These are phyloP conservation scores for Suillus decipiens DNA, from an alignment of 768 basidiomycete species.

Conservation along the genomic window DNA sequence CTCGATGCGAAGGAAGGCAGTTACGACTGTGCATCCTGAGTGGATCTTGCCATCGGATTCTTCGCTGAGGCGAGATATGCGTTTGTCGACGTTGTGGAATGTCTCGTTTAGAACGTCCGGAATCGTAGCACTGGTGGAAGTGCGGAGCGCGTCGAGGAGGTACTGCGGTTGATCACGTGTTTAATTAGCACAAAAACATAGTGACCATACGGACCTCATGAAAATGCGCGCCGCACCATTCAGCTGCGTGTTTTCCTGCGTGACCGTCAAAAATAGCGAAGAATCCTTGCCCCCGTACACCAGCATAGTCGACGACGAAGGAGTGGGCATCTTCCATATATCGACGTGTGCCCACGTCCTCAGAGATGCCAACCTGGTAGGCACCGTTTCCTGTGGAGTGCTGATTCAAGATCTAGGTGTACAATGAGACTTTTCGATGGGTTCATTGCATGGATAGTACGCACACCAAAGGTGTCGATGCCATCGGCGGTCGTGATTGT, in stretches of 20 bases:
- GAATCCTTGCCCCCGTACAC: slow-evolving; percentile 92
- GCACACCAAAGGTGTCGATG: slow-evolving; percentile 75
- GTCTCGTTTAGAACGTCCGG: slow-evolving; percentile 92
- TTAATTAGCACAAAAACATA: not conserved
- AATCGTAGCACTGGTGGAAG: slow-evolving; percentile 57
- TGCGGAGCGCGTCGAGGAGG: slow-evolving; percentile 69
- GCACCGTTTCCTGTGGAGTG: slow-evolving; percentile 67
- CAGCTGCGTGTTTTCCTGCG: slow-evolving; percentile 97
- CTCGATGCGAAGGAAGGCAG: slow-evolving; percentile 92
- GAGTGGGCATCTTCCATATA: slow-evolving; percentile 99
- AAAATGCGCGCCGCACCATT: slow-evolving; percentile 98
- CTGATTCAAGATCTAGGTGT: slow-evolving; percentile 44
- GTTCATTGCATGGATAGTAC: slow-evolving; percentile 25
- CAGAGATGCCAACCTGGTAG: slow-evolving; percentile 66
- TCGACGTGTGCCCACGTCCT: slow-evolving; percentile 87
- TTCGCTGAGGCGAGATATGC: slow-evolving; percentile 81
- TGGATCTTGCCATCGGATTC: slow-evolving; percentile 91
- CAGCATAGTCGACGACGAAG: slow-evolving; percentile 92
- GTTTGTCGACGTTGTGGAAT: slow-evolving; percentile 89
- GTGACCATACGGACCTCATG: slow-evolving; percentile 62
- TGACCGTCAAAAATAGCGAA: slow-evolving; percentile 99
- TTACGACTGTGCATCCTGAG: slow-evolving; percentile 96
- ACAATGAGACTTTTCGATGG: not conserved
- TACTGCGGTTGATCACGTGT: slow-evolving; percentile 37
- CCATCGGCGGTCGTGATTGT: slow-evolving; percentile 77